phyloP scores from a whole-genome alignment of 2,329 filamentous ascomycete genomes.

The Cercospora sp. region DNA sequence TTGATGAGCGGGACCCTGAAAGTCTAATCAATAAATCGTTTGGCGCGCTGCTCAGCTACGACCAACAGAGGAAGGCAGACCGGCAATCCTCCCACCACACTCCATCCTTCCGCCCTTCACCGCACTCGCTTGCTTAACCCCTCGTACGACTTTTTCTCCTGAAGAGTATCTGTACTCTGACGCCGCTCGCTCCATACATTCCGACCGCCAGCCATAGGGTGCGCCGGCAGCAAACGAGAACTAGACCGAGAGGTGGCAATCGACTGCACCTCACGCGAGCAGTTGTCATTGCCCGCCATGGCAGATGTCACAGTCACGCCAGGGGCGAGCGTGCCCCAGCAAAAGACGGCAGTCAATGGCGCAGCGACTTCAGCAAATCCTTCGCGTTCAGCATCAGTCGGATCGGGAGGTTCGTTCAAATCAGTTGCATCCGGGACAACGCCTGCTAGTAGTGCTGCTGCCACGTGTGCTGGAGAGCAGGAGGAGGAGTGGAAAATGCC shows the following conservation, averaged over 20 bases:
- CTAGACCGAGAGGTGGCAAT: conserved; percentile 1
- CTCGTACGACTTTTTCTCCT: neutral
- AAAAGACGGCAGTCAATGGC: conserved; percentile 12
- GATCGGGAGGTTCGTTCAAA: conserved; percentile 32
- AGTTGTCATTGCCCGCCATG: conserved; percentile 1
- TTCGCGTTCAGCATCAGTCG: conserved; percentile 31
- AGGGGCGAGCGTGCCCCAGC: conserved; percentile 1
- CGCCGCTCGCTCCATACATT: neutral
- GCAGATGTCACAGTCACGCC: conserved; percentile 9
- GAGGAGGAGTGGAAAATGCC: conserved; percentile 32
- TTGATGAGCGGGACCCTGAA: conserved; percentile 1
- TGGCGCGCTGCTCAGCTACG: neutral
- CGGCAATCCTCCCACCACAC: neutral
- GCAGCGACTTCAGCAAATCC: neutral
- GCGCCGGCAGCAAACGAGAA: conserved; percentile 3
- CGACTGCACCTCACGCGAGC: neutral
- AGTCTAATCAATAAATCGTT: conserved; percentile 3
- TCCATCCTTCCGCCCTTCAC: conserved; percentile 2
- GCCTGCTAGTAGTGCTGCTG: conserved; percentile 19
- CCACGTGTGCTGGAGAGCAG: conserved; percentile 29
- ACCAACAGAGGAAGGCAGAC: neutral
- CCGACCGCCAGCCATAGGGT: neutral
- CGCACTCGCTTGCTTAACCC: neutral
- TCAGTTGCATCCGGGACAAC: conserved; percentile 29
- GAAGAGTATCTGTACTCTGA: neutral